Conservation (phyloP, 1,284 basidiomycete genomes). For the Psilocybe mexicana region DNA sequence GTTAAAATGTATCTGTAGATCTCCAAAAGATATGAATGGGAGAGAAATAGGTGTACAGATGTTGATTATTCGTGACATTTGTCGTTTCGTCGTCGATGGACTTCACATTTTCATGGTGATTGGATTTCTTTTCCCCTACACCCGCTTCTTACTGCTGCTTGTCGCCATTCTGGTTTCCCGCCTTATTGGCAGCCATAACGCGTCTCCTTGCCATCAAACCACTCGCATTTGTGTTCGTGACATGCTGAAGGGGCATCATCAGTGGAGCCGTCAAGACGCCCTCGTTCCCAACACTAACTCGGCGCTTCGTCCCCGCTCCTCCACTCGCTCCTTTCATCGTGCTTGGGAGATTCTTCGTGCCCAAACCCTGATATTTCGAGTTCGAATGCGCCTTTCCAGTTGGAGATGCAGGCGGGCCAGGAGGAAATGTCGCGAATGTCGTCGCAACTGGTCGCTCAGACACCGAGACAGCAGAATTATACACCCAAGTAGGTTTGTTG, state of each 20-base stretch:
- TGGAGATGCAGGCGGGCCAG: conserved; percentile 11
- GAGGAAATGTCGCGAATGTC: conserved; percentile 10
- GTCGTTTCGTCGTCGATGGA: not conserved
- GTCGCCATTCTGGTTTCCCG: conserved; percentile 3
- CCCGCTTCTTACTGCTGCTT: not conserved
- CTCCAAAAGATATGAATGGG: not conserved
- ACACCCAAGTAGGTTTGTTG: conserved; percentile 42
- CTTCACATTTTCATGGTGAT: not conserved
- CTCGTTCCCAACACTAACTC: conserved; percentile 20
- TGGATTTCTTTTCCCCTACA: not conserved
- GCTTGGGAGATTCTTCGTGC: not conserved
- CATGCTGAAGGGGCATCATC: conserved; percentile 13
- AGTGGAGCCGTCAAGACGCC: conserved; percentile 1
- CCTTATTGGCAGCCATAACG: conserved; percentile 2
- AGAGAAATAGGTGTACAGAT: not conserved
- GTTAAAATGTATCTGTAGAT: not conserved
- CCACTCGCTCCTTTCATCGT: not conserved
- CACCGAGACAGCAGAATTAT: conserved; percentile 47
- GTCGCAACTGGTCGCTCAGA: conserved; percentile 30
- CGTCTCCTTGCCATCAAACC: conserved; percentile 16
- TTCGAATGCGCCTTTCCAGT: not conserved
- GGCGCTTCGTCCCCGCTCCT: conserved; percentile 8
- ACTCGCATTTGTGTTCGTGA: conserved; percentile 7
- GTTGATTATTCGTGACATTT: not conserved
- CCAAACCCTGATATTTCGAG: conserved; percentile 12